Evolutionary conservation across 257 asterid species (phyloP), one percentile per base, ranked within the genome.

Genomic region (Solanum etuberosum): DNA sequence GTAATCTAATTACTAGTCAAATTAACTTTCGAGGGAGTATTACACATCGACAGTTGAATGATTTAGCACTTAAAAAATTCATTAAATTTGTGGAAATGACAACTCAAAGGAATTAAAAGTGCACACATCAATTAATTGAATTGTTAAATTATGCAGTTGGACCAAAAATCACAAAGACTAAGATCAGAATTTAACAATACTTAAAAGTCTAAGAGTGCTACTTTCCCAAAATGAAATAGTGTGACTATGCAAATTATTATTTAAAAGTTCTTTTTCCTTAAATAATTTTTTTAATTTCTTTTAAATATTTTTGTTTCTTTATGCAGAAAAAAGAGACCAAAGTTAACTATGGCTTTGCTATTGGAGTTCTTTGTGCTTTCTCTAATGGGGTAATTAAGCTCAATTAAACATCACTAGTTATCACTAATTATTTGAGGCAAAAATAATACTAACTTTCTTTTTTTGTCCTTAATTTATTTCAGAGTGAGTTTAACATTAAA

Each of bases 401-500:
- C 61, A n/a, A 9, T 31, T 34, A 9, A 14, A 6, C 61, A 68
- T 80, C 46, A 7, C 3, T 34, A 20, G 32, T 68, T n/a, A 15
- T 51, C 59, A 40, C 51, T 43, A 43, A 57, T 20, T 57, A 57
- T 57, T 43, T 10, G 65, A 43, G 38, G 27, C 13, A 14, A 78
- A 77, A 25, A 18, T 4, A 40, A 76, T 40, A 25, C 59, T 40
- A n/a, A n/a, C 21, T 37, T 3, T 42, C 46, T 0, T 76, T 73
- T 43, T 21, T 77, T 20, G 63, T 37, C 11, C 18, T 85, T 82
- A 54, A 25, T 29, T 86, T 11, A 54, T 90, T 88, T 82, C 95
- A 94, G 98, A 90, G 96, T 93, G 86, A 90, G 98, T 84, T 91
- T 95, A 89, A 92, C 98, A 3, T 89, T 94, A 27, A 95, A 95